These are phyloP conservation scores for Tolypocladium endophyticum DNA, from an alignment of 2,329 filamentous ascomycete species.

Conservation along the genomic window DNA sequence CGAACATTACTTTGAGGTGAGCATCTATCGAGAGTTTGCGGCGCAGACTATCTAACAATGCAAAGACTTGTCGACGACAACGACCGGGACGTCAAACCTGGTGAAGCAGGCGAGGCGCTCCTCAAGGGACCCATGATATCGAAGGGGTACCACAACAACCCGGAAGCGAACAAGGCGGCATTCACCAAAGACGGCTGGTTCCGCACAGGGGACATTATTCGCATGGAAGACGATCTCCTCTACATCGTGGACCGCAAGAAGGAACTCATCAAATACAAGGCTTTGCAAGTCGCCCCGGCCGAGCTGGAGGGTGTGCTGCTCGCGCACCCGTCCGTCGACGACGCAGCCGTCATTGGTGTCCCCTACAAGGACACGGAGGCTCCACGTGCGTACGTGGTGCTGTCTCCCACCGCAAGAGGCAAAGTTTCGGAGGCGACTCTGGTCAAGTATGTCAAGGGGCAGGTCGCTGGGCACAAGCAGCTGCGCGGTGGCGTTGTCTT, in stretches of 20 bases:
- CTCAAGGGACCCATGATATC: slow-evolving; percentile 63
- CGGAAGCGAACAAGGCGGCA: slow-evolving; percentile 50
- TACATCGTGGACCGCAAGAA: slow-evolving; percentile 76
- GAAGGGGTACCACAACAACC: slow-evolving; percentile 61
- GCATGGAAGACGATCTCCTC: slow-evolving; percentile 58
- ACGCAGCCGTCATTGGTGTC: slow-evolving; percentile 53
- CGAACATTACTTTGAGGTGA: slow-evolving; percentile 17
- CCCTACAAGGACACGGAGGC: slow-evolving; percentile 33
- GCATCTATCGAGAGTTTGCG: slow-evolving; percentile 3
- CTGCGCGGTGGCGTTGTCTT: slow-evolving; percentile 60
- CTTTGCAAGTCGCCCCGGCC: slow-evolving; percentile 56
- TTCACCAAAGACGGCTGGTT: slow-evolving; percentile 52
- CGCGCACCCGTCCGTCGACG: slow-evolving; percentile 31
- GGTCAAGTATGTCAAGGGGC: slow-evolving; percentile 12
- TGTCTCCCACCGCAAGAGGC: slow-evolving; percentile 10
- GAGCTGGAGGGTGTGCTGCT: slow-evolving; percentile 44
- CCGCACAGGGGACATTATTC: slow-evolving; percentile 70
- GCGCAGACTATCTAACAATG: not conserved
- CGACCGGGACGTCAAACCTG: slow-evolving; percentile 25
- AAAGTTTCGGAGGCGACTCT: slow-evolving; percentile 15
- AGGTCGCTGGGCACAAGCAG: slow-evolving; percentile 47
- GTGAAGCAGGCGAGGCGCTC: slow-evolving; percentile 49
- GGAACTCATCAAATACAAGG: slow-evolving; percentile 48
- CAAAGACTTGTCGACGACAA: slow-evolving; percentile 27
- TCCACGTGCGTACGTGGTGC: slow-evolving; percentile 31